Evolutionary conservation across 352 stramenopile species (phyloP), one percentile per base, ranked within the genome.

Genomic region (Phytophthora pistaciae): DNA sequence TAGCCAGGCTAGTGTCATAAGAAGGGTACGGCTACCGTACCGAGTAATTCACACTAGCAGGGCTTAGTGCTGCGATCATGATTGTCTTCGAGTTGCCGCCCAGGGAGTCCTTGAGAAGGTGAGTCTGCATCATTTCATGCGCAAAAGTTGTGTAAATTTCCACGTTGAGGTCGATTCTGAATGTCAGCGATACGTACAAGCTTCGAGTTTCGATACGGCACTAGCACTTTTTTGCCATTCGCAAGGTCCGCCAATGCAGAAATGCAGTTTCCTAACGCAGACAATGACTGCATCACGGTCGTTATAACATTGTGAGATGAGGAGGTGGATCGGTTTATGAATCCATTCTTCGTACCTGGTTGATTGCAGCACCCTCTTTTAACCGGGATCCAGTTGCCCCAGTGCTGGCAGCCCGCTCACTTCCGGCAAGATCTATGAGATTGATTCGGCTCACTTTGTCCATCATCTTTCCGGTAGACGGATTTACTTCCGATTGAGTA

Each of bases 321-420:
- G 10, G 11, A 42, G 11, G 36, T 42, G 36, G 14, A 42, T 42
- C 4, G 14, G 14, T 42, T 13, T 31, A 20, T 38, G 16, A 9
- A 66, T 27, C 8, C 23, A 3, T 42, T 42, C 20, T 8, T 42
- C 33, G 16, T 68, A 75, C 89, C 83, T 98, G 85, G 67, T 98
- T 98, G 66, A 98, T 98, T n/a, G 90, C 93, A 23, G 93, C 93
- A 3, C 95, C 95, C 83, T 98, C 95, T 75, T 98, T 98, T 23
- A 98, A 68, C 18, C 91, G 78, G 31, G 81, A 80, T 0, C 94
- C 95, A 2, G 90, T 96, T 3, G 94, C 95, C 11, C 91, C 91
- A 3, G 95, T 98, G 56, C 96, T 98, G 6, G 86, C 78, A 18
- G 91, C 92, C 46, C 93, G 69, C 72, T 98, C 94, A 44, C 90